Evolutionary conservation across 1,284 basidiomycete genomes (phyloP), one percentile per base, ranked within the genome.

Genomic region (Spongiforma sp.): DNA sequence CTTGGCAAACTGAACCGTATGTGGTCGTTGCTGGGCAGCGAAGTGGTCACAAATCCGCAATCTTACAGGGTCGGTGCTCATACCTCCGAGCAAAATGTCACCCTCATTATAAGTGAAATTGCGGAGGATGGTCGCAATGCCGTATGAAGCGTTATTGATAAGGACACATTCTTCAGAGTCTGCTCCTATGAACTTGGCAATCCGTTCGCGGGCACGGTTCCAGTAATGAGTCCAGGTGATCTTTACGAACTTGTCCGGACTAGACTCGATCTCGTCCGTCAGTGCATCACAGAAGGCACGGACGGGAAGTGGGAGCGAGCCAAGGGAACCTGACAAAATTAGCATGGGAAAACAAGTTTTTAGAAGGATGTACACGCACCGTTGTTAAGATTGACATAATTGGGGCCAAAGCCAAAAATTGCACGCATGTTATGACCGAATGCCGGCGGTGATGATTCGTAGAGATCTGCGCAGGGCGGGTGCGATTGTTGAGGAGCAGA

Each of bases 141-240:
- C 92, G 68, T 87, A 84, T 0, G 88, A 88, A 0, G 89, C 82
- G 66, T 93, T 93, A 11, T 83, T 80, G 0, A 89, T 86, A n/a
- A 93, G 72, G 12, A 93, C 89, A 19, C 87, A 81, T 66, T 93
- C 91, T 53, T 91, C 86, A 0, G 74, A 63, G 4, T 83, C 73
- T 1, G 87, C 89, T n/a, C n/a, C n/a, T n/a, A n/a, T n/a, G n/a
- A n/a, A n/a, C n/a, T n/a, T n/a, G n/a, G n/a, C n/a, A n/a, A 6
- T 86, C 84, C 82, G 78, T 60, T 77, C 76, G 59, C 89, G 82
- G 5, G 82, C 82, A 28, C 56, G 62, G 54, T 61, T 63, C 56
- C 67, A 48, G 50, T 82, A 67, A 4, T 81, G 75, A n/a, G 77
- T 69, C 62, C 79, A 84, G 0, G 75, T 72, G 39, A 84, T 64